Conservation (phyloP, 441 rosid species). For the Arabidopsis lyrata region DNA sequence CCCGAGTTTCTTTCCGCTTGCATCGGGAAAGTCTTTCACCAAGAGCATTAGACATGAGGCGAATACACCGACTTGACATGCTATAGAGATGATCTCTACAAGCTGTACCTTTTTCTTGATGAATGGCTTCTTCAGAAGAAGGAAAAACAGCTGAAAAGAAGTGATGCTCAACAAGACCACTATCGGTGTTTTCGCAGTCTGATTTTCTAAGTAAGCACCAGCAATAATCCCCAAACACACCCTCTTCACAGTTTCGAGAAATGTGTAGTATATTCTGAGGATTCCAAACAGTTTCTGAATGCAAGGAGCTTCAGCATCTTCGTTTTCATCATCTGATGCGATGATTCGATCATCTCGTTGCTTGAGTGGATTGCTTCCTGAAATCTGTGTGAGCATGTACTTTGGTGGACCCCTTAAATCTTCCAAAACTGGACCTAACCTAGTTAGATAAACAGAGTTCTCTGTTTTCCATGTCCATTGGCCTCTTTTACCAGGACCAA, state of each 20-base stretch:
- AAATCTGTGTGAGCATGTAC: slow-evolving; percentile 92
- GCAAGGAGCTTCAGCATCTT: slow-evolving; percentile 95
- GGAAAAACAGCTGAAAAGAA: slow-evolving; percentile 87
- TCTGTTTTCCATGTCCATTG: slow-evolving; percentile 93
- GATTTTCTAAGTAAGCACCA: slow-evolving; percentile 63
- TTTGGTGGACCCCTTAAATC: slow-evolving; percentile 98
- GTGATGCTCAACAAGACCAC: slow-evolving; percentile 65
- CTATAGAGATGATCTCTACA: slow-evolving; percentile 74
- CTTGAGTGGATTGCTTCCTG: slow-evolving; percentile 55
- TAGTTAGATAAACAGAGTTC: slow-evolving; percentile 52
- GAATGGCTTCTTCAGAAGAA: slow-evolving; percentile 90
- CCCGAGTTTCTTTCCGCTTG: slow-evolving; percentile 59
- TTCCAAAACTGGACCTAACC: slow-evolving; percentile 82
- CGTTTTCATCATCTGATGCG: slow-evolving; percentile 92
- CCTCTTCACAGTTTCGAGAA: slow-evolving; percentile 71
- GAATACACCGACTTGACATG: slow-evolving; percentile 68
- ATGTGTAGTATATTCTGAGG: slow-evolving; percentile 86
- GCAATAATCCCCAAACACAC: slow-evolving; percentile 70
- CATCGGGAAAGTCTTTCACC: slow-evolving; percentile 52
- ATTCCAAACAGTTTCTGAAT: slow-evolving; percentile 91
- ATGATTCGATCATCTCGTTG: slow-evolving; percentile 64
- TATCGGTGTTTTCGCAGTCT: slow-evolving; percentile 60
- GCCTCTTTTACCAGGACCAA: slow-evolving; percentile 96
- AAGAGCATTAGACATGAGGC: slow-evolving; percentile 60
- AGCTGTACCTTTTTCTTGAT: slow-evolving; percentile 88